Conservation (phyloP, 805 yeast genomes). For the Blastobotrys attinorum region DNA sequence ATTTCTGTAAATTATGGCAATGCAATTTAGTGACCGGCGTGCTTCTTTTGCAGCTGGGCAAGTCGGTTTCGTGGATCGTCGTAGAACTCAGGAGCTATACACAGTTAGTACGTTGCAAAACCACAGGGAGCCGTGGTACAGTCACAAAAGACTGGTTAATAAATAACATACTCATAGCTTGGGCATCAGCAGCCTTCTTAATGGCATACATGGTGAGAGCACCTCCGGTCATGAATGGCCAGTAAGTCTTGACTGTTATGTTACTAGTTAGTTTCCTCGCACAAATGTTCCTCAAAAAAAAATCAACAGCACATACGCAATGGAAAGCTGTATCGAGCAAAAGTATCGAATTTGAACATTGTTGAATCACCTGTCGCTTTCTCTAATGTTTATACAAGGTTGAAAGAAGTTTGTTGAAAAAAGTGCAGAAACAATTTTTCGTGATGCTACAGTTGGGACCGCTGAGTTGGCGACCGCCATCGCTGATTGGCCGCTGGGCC, state of each 20-base stretch:
- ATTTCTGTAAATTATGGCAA: no score
- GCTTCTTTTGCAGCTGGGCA: conserved; percentile 54
- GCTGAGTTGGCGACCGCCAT: no score
- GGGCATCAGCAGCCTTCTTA: conserved; percentile 59
- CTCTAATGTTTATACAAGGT: no score
- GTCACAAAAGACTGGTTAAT: no score
- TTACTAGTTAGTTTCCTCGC: not conserved
- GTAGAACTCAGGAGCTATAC: conserved; percentile 55
- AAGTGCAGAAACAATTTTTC: no score
- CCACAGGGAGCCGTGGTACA: not conserved
- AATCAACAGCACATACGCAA: conserved; percentile 3
- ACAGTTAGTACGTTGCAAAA: not conserved
- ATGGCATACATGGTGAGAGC: conserved; percentile 63
- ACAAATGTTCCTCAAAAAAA: not conserved
- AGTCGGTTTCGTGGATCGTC: conserved; percentile 87
- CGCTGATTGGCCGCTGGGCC: no score
- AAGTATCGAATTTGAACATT: conserved; percentile 7
- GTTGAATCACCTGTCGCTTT: not conserved
- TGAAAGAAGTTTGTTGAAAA: no score
- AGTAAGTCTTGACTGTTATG: conserved; percentile 50
- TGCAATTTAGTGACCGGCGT: conserved; percentile 36
- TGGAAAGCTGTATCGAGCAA: conserved; percentile 7
- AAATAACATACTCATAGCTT: conserved; percentile 40
- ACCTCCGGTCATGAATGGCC: conserved; percentile 78
- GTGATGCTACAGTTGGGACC: no score